Base-by-base conservation (phyloP, 768 basidiomycete species). In the Galerina marginata region DNA sequence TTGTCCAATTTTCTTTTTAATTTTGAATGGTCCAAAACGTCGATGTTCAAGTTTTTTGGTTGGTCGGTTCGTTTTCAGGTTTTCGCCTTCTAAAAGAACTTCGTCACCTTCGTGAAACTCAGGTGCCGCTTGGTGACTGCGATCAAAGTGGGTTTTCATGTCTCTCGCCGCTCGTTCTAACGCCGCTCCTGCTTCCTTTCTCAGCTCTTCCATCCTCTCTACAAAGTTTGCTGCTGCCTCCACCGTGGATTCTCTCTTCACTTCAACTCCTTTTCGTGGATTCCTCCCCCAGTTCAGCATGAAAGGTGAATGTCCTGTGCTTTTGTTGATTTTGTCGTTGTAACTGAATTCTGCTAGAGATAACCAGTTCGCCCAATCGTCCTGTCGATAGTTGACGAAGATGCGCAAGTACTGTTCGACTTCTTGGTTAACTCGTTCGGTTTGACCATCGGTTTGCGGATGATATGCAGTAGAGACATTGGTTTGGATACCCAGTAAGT, bases 221-320 rank as follows among this genome's bases (percentile, higher is more conserved):
- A 67, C 68, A 53, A 67, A 74, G 12, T 68, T 51, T 5, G 60
- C 37, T 6, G 71, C 66, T 9, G 67, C 67, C 69, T 75, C 9
- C 70, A 54, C 7, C 2, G 26, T 23, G 9, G 48, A 26, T 5
- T 2, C 5, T 14, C 40, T n/a, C 9, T 15, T 3, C 0, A 47
- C 45, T 11, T 23, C 9, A 6, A 51, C 9, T 9, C n/a, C n/a
- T 4, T 37, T 4, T n/a, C 11, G n/a, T 2, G 54, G 54, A n/a
- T 55, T 45, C 25, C 33, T 43, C 4, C 43, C 43, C 2, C 45
- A 67, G 65, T 11, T 64, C 57, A 0, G 76, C 77, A 6, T 80
- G 67, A 11, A 54, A 78, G 74, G 37, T 26, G 55, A 46, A 33
- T 37, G 25, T 65, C 51, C 47, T 2, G 59, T 60, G 1, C 46